phyloP scores from a whole-genome alignment of 2,329 filamentous ascomycete species.

The Akanthomyces lecanii region DNA sequence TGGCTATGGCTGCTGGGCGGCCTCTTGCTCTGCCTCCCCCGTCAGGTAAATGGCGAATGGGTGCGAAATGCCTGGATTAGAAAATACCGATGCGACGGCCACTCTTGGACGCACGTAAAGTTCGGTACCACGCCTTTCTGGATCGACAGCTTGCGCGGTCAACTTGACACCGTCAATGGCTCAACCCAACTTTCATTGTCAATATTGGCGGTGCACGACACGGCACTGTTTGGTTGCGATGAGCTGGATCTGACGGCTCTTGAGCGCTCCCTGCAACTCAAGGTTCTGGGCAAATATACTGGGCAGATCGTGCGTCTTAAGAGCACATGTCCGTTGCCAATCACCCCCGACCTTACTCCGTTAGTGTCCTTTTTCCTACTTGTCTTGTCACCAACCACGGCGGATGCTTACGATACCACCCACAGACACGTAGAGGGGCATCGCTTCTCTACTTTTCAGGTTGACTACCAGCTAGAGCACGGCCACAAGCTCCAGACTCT shows the following conservation, averaged over 20 bases:
- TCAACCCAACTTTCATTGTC: neutral
- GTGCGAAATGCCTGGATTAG: slow-evolving; percentile 7
- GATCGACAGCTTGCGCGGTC: neutral
- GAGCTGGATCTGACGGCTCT: neutral
- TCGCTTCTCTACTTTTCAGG: neutral
- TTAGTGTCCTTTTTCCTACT: neutral
- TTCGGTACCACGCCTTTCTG: neutral
- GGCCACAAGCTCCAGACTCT: slow-evolving; percentile 10
- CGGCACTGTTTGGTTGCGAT: neutral
- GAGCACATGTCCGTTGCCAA: slow-evolving; percentile 8
- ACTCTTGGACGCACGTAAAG: neutral
- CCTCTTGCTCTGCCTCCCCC: neutral
- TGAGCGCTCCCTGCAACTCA: neutral
- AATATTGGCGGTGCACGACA: neutral
- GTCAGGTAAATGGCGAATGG: neutral
- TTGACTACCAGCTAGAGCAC: neutral
- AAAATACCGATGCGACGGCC: neutral
- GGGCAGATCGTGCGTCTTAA: neutral
- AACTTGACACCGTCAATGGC: neutral
- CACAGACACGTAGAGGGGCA: neutral
- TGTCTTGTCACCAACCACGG: neutral
- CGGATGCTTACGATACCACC: neutral
- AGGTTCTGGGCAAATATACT: neutral
- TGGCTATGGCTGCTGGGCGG: neutral
- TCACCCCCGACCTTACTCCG: neutral